A percentile compares a stretch with the other conserved stretches of the same genome.
Conservation (phyloP, 352 stramenopile species). For the Blastocystis sp. region DNA sequence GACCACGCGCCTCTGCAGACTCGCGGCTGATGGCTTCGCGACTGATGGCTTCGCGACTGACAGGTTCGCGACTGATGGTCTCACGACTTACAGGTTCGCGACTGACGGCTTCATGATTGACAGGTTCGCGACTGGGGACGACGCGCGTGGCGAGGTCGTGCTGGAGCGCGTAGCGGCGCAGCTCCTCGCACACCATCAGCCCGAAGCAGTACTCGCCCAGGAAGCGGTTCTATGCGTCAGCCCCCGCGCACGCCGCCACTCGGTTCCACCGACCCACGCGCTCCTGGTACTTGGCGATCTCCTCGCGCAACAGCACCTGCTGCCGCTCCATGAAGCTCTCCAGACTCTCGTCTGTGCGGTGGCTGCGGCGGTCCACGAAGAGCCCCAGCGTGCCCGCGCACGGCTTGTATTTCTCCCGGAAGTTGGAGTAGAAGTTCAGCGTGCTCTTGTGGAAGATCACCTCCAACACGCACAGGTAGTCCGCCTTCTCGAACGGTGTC, state of each 20-base stretch:
- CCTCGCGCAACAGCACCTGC: not conserved
- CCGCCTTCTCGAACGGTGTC: not conserved
- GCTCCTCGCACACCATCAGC: not conserved
- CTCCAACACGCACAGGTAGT: not conserved
- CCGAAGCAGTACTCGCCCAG: not conserved
- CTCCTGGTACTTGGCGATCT: slow-evolving; percentile 3
- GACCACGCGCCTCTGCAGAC: no score
- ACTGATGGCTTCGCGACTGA: no score
- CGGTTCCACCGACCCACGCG: not conserved
- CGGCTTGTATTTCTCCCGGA: not conserved
- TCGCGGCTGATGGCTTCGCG: no score
- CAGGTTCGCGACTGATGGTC: no score
- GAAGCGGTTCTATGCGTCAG: not conserved
- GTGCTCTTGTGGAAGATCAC: slow-evolving; percentile 29
- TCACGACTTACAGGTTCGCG: no score
- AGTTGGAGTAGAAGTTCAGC: slow-evolving; percentile 51
- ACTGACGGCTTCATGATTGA: no score
- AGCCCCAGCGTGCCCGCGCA: not conserved
- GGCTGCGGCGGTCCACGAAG: not conserved
- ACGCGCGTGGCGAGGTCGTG: not conserved
- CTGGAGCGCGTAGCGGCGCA: not conserved
- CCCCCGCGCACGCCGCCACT: not conserved
- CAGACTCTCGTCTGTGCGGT: slow-evolving; percentile 21
- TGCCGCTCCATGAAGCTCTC: slow-evolving; percentile 1
- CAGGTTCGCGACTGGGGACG: no score